Conservation (phyloP, 2,329 filamentous ascomycete species). For the Cylindrodendrum hubeiense region DNA sequence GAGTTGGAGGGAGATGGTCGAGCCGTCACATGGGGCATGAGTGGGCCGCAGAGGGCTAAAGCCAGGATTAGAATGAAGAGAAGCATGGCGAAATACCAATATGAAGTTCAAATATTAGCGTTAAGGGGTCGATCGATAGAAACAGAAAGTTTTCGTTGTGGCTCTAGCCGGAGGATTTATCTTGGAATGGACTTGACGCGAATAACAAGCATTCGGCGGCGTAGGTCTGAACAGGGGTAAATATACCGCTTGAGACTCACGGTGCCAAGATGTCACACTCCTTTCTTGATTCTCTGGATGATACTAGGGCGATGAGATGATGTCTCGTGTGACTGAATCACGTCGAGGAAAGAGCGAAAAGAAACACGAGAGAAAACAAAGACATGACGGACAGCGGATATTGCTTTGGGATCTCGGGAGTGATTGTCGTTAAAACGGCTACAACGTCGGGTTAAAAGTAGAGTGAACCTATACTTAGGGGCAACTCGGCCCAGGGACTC, state of each 20-base stretch:
- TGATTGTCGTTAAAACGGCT: constrained; percentile 12
- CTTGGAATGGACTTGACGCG: background rate
- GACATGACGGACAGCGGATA: constrained; percentile 13
- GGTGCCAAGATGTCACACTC: constrained; percentile 26
- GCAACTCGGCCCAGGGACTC: background rate
- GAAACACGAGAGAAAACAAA: background rate
- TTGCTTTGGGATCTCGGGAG: constrained; percentile 17
- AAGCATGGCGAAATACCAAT: constrained; percentile 23
- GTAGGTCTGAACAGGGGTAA: background rate
- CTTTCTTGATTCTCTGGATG: constrained; percentile 10
- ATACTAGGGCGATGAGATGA: constrained; percentile 26
- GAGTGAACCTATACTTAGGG: background rate
- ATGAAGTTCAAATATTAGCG: background rate
- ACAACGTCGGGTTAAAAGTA: constrained; percentile 20
- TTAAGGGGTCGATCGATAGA: background rate
- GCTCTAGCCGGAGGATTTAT: constrained; percentile 20
- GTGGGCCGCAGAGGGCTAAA: background rate
- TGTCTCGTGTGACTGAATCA: constrained; percentile 36
- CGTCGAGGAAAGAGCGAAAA: background rate
- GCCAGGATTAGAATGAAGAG: constrained; percentile 13
- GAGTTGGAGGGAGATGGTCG: constrained; percentile 2
- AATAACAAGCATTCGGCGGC: background rate
- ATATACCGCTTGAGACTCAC: constrained; percentile 19
- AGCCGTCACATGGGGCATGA: constrained; percentile 7
- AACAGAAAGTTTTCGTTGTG: background rate